Conservation (phyloP, 768 basidiomycete species). For the Paxillus involutus region DNA sequence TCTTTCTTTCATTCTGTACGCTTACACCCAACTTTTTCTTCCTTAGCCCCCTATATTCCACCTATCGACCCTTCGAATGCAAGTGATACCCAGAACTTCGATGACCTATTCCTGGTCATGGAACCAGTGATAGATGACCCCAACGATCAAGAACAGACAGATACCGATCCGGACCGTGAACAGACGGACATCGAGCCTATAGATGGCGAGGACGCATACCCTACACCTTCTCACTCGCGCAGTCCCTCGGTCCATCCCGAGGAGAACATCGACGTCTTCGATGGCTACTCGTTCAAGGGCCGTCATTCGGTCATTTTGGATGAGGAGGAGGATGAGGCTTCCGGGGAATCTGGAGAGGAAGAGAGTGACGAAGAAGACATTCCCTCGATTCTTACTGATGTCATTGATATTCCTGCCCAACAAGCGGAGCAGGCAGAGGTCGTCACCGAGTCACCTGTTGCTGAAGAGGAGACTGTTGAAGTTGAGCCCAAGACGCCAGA, state of each 20-base stretch:
- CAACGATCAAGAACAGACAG: slow-evolving; percentile 57
- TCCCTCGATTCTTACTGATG: slow-evolving; percentile 20
- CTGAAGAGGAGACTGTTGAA: slow-evolving; percentile 41
- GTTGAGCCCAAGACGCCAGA: slow-evolving; percentile 77
- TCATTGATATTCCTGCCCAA: slow-evolving; percentile 19
- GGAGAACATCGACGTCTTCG: slow-evolving; percentile 77
- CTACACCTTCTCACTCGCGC: slow-evolving; percentile 79
- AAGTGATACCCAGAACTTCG: slow-evolving; percentile 96
- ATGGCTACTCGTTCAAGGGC: slow-evolving; percentile 93
- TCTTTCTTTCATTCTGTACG: background rate
- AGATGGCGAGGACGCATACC: slow-evolving; percentile 73
- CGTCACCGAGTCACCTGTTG: slow-evolving; percentile 35
- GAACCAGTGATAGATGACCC: slow-evolving; percentile 84
- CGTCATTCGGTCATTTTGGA: slow-evolving; percentile 77
- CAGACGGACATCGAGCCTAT: slow-evolving; percentile 70
- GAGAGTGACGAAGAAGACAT: slow-evolving; percentile 39
- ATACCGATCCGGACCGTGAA: slow-evolving; percentile 68
- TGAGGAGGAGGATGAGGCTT: slow-evolving; percentile 53
- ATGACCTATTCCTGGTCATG: slow-evolving; percentile 96
- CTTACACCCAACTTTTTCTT: slow-evolving; percentile 16
- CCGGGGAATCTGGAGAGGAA: slow-evolving; percentile 34
- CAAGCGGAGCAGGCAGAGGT: slow-evolving; percentile 29
- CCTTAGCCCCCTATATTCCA: slow-evolving; percentile 85
- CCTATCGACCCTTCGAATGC: slow-evolving; percentile 90
- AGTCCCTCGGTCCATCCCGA: slow-evolving; percentile 63